These are phyloP conservation scores for Neofusicoccum cordaticola DNA, from an alignment of 2,329 filamentous ascomycete species.

Conservation along the genomic window DNA sequence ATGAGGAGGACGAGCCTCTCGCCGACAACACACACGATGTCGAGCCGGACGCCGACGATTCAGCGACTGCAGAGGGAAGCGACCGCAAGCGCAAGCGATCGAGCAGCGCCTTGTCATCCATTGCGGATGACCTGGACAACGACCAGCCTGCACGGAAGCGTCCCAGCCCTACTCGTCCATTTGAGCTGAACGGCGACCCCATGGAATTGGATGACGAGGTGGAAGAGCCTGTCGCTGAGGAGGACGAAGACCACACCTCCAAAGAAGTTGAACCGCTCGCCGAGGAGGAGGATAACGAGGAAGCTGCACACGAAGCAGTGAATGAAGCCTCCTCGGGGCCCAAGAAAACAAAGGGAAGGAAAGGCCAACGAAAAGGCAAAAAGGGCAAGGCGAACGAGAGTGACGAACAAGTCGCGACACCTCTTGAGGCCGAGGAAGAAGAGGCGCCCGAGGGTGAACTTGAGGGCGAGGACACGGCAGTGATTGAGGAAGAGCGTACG, in stretches of 20 bases:
- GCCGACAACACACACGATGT: neutral
- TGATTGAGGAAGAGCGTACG: conserved; percentile 38
- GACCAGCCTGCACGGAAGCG: conserved; percentile 39
- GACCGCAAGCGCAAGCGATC: conserved; percentile 47
- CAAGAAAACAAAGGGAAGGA: conserved; percentile 13
- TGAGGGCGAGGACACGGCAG: conserved; percentile 38
- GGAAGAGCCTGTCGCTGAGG: neutral
- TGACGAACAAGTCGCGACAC: conserved; percentile 26
- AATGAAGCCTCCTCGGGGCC: neutral
- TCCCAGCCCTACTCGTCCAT: conserved; percentile 27
- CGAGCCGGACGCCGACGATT: conserved; percentile 1
- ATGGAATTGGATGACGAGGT: conserved; percentile 26
- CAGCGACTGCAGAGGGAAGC: neutral
- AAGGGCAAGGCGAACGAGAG: conserved; percentile 9
- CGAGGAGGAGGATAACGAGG: conserved; percentile 9
- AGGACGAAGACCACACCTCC: conserved; percentile 3
- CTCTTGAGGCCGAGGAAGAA: neutral
- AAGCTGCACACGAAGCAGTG: neutral
- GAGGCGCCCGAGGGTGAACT: conserved; percentile 41
- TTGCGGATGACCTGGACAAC: conserved; percentile 29
- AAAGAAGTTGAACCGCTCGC: conserved; percentile 27
- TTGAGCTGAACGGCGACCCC: conserved; percentile 30
- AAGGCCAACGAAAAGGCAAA: conserved; percentile 14
- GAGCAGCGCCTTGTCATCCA: conserved; percentile 37
- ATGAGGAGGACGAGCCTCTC: conserved; percentile 7